Evolutionary conservation across 441 rosid species (phyloP).

Genomic region (Populus hybrid): DNA sequence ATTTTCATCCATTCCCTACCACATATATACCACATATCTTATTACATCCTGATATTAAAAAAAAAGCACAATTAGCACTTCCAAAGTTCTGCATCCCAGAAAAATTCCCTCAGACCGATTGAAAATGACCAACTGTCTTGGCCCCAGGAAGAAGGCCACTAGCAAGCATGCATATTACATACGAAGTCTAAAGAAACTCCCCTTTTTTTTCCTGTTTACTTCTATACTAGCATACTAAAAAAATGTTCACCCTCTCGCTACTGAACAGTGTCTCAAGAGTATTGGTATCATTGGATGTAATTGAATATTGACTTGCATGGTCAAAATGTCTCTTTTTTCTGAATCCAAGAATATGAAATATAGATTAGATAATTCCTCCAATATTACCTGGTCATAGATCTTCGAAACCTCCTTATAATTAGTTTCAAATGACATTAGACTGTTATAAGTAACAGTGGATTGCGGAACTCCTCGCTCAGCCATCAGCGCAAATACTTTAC

Average conservation of each 20-base stretch:
- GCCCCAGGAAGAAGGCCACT: neutral
- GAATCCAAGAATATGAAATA: neutral
- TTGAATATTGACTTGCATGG: neutral
- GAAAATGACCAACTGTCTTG: neutral
- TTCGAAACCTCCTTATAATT: slow-evolving; percentile 93
- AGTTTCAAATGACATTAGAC: slow-evolving; percentile 90
- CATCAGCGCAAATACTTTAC: slow-evolving; percentile 69
- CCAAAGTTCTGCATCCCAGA: neutral
- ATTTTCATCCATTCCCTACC: neutral
- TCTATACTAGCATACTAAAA: neutral
- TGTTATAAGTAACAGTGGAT: slow-evolving; percentile 79
- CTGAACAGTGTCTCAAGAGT: neutral
- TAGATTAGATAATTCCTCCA: neutral
- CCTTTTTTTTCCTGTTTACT: neutral
- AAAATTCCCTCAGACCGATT: neutral
- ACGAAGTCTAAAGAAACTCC: neutral
- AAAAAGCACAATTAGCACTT: neutral
- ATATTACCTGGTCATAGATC: slow-evolving; percentile 84
- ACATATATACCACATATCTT: neutral
- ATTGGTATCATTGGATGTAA: neutral
- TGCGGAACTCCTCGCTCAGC: slow-evolving; percentile 65
- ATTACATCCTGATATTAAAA: neutral
- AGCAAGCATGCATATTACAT: neutral
- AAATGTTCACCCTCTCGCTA: neutral
- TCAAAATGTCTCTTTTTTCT: neutral